Evolutionary conservation across 805 yeast species (phyloP).

Genomic region (Peterozyma toletana): DNA sequence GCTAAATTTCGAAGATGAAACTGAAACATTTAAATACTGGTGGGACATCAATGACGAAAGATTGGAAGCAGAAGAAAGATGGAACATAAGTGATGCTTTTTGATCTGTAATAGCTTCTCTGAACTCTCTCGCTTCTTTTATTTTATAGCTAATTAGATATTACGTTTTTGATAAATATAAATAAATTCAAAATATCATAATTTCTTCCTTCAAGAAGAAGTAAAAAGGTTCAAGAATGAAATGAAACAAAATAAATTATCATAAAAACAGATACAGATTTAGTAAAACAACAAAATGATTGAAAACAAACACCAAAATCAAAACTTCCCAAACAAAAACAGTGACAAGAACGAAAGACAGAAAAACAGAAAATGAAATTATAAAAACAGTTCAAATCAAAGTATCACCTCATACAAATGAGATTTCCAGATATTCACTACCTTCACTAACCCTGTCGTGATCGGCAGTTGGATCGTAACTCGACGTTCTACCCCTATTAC

Average conservation of each 20-base stretch:
- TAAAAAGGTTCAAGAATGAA: too few species aligned
- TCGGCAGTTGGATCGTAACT: slow-evolving; percentile 13
- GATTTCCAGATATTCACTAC: slow-evolving; percentile 21
- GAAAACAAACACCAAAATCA: background rate
- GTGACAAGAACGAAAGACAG: background rate
- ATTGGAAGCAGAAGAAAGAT: slow-evolving; percentile 9
- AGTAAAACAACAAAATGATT: background rate
- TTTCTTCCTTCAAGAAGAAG: too few species aligned
- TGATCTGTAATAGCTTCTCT: background rate
- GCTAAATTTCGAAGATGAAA: slow-evolving; percentile 24
- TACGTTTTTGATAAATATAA: too few species aligned
- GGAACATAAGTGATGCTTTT: slow-evolving; percentile 3
- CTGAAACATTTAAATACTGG: slow-evolving; percentile 45
- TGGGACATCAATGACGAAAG: slow-evolving; percentile 36
- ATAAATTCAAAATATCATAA: too few species aligned
- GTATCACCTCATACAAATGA: slow-evolving; percentile 5
- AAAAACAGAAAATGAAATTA: background rate
- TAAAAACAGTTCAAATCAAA: too few species aligned
- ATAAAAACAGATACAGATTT: background rate
- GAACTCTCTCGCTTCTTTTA: too few species aligned
- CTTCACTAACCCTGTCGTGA: slow-evolving; percentile 22
- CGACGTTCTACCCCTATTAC: slow-evolving; percentile 23
- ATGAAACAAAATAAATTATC: too few species aligned
- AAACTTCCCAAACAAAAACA: background rate
- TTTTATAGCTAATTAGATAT: too few species aligned